phyloP scores from a whole-genome alignment of 2,329 filamentous ascomycete species.

The Neobulgaria alba region DNA sequence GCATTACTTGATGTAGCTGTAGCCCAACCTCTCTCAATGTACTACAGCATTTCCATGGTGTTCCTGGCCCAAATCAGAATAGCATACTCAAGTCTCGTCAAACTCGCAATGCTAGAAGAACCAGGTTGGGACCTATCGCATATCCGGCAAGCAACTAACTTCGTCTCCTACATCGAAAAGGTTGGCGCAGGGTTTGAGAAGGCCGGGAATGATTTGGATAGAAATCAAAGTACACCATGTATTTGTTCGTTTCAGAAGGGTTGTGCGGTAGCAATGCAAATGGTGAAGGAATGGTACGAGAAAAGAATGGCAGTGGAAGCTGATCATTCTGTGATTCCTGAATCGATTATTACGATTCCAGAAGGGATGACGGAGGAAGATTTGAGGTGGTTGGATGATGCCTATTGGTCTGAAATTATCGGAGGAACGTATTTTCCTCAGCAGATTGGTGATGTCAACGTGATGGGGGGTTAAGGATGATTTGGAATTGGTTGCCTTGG shows the following conservation, averaged over 20 bases:
- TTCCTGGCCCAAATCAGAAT: conserved; percentile 29
- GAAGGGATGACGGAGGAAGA: conserved; percentile 2
- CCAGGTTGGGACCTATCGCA: conserved; percentile 32
- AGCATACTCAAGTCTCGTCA: conserved; percentile 30
- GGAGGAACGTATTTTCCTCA: not conserved
- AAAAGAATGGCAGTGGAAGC: conserved; percentile 5
- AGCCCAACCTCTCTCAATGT: conserved; percentile 5
- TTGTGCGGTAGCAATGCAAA: conserved; percentile 8
- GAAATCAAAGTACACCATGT: conserved; percentile 5
- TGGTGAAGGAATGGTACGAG: conserved; percentile 13
- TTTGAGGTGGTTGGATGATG: conserved; percentile 8
- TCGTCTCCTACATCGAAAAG: conserved; percentile 20
- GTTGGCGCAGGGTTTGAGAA: conserved; percentile 10
- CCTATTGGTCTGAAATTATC: conserved; percentile 12
- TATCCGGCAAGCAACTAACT: conserved; percentile 29
- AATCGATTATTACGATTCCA: not conserved
- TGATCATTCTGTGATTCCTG: not conserved
- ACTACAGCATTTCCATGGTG: conserved; percentile 4
- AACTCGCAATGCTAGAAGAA: conserved; percentile 31
- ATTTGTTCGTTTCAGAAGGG: conserved; percentile 10
- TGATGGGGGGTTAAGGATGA: too few species aligned
- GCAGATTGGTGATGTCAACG: too few species aligned
- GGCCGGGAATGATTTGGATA: conserved; percentile 12
- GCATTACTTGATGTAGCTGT: conserved; percentile 9
- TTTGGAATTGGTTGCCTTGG: too few species aligned